Evolutionary conservation across 192 early-diverging fungal species (phyloP).

Genomic region (Geranomyces michiganensis): DNA sequence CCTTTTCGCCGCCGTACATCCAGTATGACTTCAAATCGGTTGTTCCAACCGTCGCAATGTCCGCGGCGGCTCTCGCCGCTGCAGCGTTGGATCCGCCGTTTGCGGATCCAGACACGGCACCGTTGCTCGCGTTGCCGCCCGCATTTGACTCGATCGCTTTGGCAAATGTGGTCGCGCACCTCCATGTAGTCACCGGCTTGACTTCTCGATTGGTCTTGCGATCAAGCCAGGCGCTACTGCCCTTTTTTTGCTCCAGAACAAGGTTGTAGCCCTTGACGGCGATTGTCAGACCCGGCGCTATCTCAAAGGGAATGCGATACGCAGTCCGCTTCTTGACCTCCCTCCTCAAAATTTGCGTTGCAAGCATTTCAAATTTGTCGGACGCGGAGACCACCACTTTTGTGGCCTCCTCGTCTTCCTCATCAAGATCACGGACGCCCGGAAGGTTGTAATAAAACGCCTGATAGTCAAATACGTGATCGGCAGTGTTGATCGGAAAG

Average conservation of each 20-base stretch:
- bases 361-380: slow-evolving; percentile 52
- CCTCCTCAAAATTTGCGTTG: slow-evolving; percentile 57
- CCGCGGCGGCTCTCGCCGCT: neutral
- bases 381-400: slow-evolving; percentile 21
- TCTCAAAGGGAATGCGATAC: slow-evolving; percentile 64
- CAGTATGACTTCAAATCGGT: slow-evolving; percentile 71
- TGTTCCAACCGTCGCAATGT: neutral
- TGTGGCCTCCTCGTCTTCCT: slow-evolving; percentile 25
- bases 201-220: slow-evolving; percentile 59
- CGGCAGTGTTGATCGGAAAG: slow-evolving; percentile 57
- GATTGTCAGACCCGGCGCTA: slow-evolving; percentile 65
- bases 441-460: slow-evolving; percentile 54
- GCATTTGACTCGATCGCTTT: no score
- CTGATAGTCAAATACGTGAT: slow-evolving; percentile 55
- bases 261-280: slow-evolving; percentile 71
- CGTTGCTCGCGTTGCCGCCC: no score
- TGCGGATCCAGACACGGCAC: no score
- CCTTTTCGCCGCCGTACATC: slow-evolving; percentile 69
- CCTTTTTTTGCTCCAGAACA: slow-evolving; percentile 56
- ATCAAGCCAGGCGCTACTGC: slow-evolving; percentile 48
- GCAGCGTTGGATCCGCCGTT: no score
- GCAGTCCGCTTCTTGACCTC: slow-evolving; percentile 65
- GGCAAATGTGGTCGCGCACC: slow-evolving; percentile 46
- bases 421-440: slow-evolving; percentile 5
- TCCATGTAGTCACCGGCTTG: slow-evolving; percentile 56